A percentile compares a stretch with the other conserved stretches of the same genome.
Evolutionary conservation across 208 protist species (phyloP).

Genomic region (Leishmania tropica): DNA sequence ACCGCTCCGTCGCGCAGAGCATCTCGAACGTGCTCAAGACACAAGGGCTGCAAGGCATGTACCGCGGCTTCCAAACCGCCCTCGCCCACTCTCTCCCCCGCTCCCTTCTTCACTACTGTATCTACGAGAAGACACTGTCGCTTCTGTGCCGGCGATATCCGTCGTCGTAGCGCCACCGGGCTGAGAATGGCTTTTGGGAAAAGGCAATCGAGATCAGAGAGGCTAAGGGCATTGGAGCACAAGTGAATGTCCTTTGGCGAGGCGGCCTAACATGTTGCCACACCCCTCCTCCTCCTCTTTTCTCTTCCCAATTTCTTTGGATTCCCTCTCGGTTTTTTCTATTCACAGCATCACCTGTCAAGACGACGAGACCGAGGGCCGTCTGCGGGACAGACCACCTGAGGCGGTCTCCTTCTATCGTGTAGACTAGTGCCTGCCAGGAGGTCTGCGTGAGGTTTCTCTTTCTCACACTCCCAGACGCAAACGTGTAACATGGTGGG

Average conservation of each 20-base stretch:
- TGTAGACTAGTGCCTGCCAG: not conserved
- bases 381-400: not conserved
- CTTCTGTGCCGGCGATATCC: slow-evolving; percentile 27
- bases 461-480: not conserved
- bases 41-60: slow-evolving; percentile 67
- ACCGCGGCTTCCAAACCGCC: slow-evolving; percentile 70
- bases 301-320: not conserved
- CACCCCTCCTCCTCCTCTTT: not conserved
- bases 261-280: too few species aligned
- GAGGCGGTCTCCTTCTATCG: too few species aligned
- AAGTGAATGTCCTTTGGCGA: not conserved
- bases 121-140: slow-evolving; percentile 80
- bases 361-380: not conserved
- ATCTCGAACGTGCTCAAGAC: slow-evolving; percentile 56
- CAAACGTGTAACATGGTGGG: not conserved
- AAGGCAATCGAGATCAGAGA: not conserved
- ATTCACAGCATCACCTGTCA: not conserved
- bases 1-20: slow-evolving; percentile 53
- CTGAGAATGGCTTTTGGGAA: not conserved
- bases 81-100: slow-evolving; percentile 81
- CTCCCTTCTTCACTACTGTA: slow-evolving; percentile 66
- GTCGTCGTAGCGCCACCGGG: not conserved
- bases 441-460: not conserved
- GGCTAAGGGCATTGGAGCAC: not conserved
- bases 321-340: not conserved